Evolutionary conservation across 1,284 basidiomycete species (phyloP).

Genomic region (Rugosomyces carneus): DNA sequence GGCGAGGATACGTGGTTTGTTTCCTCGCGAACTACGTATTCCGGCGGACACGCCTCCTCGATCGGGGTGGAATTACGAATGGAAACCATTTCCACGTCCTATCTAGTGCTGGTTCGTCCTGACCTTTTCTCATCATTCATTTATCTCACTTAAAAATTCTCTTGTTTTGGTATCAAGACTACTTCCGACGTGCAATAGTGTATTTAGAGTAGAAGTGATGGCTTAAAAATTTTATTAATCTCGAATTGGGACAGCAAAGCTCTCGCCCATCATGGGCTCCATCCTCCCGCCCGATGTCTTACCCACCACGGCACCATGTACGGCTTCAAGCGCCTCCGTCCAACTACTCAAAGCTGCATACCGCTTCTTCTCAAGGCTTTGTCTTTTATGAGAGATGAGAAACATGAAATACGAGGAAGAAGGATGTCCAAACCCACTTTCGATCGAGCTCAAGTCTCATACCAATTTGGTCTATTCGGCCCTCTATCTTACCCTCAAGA

Average conservation of each 20-base stretch:
- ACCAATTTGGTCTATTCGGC: slow-evolving; percentile 92
- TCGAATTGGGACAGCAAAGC: slow-evolving; percentile 11
- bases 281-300: slow-evolving; percentile 52
- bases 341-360: slow-evolving; percentile 80
- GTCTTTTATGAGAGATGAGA: slow-evolving; percentile 44
- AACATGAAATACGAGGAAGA: neutral
- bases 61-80: slow-evolving; percentile 77
- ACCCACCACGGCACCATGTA: slow-evolving; percentile 67
- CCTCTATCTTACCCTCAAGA: slow-evolving; percentile 91
- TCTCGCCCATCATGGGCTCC: slow-evolving; percentile 22
- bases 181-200: neutral
- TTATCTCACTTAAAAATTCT: neutral
- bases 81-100: slow-evolving; percentile 55
- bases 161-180: neutral
- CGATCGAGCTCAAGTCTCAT: slow-evolving; percentile 87
- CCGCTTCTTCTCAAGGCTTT: slow-evolving; percentile 77
- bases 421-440: slow-evolving; percentile 51
- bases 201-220: slow-evolving; percentile 1
- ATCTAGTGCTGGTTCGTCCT: slow-evolving; percentile 26
- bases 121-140: slow-evolving; percentile 11
- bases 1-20: slow-evolving; percentile 73
- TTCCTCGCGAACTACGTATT: slow-evolving; percentile 75
- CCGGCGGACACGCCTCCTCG: slow-evolving; percentile 75
- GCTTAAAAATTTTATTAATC: slow-evolving; percentile 8
- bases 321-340: slow-evolving; percentile 68